Percentiles rank a stretch among this genome's conserved stretches.
Evolutionary conservation across 2,329 filamentous ascomycete genomes (phyloP).

Genomic region (Calonectria crousiana): DNA sequence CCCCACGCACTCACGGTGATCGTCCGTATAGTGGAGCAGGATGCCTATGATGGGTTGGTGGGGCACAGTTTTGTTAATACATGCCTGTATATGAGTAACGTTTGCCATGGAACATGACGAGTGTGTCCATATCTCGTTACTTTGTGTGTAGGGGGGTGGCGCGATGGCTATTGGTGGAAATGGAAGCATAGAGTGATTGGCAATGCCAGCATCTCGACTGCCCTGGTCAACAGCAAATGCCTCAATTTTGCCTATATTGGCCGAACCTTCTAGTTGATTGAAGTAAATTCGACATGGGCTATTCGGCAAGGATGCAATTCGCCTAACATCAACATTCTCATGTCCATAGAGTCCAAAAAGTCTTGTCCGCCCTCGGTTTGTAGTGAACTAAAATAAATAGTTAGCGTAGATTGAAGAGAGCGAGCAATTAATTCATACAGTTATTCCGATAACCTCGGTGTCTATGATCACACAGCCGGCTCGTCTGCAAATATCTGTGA

Average conservation of each 20-base stretch:
- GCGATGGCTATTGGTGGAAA: slow-evolving; percentile 9
- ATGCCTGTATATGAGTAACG: slow-evolving; percentile 7
- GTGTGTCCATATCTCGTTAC: slow-evolving; percentile 6
- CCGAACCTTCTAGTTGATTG: not conserved
- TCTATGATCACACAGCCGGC: slow-evolving; percentile 5
- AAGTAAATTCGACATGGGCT: slow-evolving; percentile 12
- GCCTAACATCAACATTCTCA: not conserved
- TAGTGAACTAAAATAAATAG: slow-evolving; percentile 14
- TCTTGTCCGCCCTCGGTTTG: slow-evolving; percentile 14
- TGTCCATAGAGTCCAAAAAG: slow-evolving; percentile 4
- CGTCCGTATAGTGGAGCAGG: slow-evolving; percentile 22
- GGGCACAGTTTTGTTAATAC: not conserved
- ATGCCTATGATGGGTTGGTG: slow-evolving; percentile 18
- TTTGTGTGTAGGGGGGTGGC: slow-evolving; percentile 2
- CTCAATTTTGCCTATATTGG: not conserved
- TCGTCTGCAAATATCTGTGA: slow-evolving; percentile 19
- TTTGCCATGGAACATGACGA: not conserved
- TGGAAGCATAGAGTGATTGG: slow-evolving; percentile 1
- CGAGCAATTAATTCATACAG: not conserved
- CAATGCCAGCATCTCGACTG: not conserved
- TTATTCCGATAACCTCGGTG: slow-evolving; percentile 14
- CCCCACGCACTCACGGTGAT: slow-evolving; percentile 18
- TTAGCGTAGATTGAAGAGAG: not conserved
- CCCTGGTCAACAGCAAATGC: not conserved
- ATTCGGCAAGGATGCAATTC: not conserved